These are phyloP conservation scores for Ophiostoma perfectum DNA, from an alignment of 2,329 filamentous ascomycete species.

Conservation along the genomic window DNA sequence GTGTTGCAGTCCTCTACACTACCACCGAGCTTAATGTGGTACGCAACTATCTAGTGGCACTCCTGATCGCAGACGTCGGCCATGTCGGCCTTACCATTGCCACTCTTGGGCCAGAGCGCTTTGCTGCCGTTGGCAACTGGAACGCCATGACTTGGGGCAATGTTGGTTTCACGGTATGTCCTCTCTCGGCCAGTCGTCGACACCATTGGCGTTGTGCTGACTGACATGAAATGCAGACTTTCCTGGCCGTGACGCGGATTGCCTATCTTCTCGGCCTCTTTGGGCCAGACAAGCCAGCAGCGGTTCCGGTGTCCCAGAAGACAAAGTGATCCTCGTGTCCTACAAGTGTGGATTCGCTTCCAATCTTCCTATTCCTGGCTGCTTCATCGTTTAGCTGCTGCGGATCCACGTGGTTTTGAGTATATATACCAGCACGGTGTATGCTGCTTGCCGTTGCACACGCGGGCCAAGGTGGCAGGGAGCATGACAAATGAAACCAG, in stretches of 20 bases:
- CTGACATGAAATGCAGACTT: conserved; percentile 35
- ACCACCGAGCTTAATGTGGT: conserved; percentile 62
- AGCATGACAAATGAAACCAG: neutral
- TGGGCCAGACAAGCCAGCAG: conserved; percentile 40
- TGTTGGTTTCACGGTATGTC: conserved; percentile 54
- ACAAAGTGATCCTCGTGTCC: conserved; percentile 20
- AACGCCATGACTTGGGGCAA: conserved; percentile 71
- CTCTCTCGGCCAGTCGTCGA: neutral
- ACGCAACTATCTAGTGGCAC: conserved; percentile 59
- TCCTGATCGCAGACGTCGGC: conserved; percentile 61
- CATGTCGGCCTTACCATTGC: conserved; percentile 59
- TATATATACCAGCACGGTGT: neutral
- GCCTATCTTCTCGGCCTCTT: conserved; percentile 57
- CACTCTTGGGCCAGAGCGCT: conserved; percentile 51
- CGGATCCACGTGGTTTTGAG: neutral
- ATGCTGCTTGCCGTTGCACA: neutral
- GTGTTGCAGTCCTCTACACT: conserved; percentile 57
- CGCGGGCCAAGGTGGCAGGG: neutral
- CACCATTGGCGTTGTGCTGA: neutral
- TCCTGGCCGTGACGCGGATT: conserved; percentile 52
- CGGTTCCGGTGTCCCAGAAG: conserved; percentile 25
- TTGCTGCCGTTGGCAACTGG: conserved; percentile 54
- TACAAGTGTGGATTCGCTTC: neutral
- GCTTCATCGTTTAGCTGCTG: neutral
- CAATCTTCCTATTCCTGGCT: neutral